These are phyloP conservation scores for Dacryopinax spathularia DNA, from an alignment of 768 basidiomycete genomes.

Conservation along the genomic window DNA sequence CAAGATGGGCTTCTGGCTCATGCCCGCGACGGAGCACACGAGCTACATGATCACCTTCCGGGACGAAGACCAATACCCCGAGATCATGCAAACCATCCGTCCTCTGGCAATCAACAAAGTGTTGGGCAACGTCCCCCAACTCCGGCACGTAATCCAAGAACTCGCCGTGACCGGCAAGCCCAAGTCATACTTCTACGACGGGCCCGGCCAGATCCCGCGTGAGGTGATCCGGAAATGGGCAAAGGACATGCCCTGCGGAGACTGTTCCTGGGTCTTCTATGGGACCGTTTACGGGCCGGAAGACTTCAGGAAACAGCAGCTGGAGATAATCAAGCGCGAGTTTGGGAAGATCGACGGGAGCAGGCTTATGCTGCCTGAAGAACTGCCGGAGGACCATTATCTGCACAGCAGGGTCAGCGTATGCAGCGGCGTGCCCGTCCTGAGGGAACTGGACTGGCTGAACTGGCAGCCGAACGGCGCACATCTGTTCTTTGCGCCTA, in stretches of 20 bases:
- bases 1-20: conserved; percentile 12
- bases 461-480: conserved; percentile 11
- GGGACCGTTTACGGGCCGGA: not conserved
- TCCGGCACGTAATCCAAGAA: not conserved
- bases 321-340: not conserved
- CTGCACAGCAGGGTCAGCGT: not conserved
- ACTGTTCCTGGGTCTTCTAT: not conserved
- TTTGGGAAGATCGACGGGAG: conserved; percentile 3
- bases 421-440: conserved; percentile 11
- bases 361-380: conserved; percentile 1
- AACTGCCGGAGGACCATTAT: not conserved
- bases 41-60: conserved; percentile 13
- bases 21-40: conserved; percentile 11
- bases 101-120: conserved; percentile 1
- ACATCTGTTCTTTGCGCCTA: conserved; percentile 14
- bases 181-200: not conserved
- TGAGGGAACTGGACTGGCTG: conserved; percentile 13
- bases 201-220: not conserved
- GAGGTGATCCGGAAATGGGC: conserved; percentile 1
- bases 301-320: not conserved
- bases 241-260: conserved; percentile 1
- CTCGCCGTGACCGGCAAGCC: not conserved
- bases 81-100: not conserved
- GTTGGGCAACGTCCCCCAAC: not conserved
- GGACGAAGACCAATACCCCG: conserved; percentile 1